Evolutionary conservation across 768 basidiomycete genomes (phyloP).

Genomic region (Sarcomyxa edulis): DNA sequence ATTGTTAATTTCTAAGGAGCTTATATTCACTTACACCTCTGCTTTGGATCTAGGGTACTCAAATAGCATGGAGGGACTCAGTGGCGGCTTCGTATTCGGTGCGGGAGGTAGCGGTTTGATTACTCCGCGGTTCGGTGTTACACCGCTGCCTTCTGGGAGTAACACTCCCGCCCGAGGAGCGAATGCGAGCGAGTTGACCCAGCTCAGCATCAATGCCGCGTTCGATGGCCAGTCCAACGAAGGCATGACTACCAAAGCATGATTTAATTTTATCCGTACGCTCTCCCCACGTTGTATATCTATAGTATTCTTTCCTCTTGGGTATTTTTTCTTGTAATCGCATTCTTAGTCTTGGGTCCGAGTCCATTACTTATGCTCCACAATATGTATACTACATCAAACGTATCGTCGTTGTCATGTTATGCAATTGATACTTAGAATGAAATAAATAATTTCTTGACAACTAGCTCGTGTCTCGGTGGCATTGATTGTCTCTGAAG

Average conservation of each 20-base stretch:
- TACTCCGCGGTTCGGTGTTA: slow-evolving; percentile 61
- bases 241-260: slow-evolving; percentile 13
- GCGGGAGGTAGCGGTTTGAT: slow-evolving; percentile 80
- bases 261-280: too few species aligned
- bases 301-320: slow-evolving; percentile 2
- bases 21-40: slow-evolving; percentile 1
- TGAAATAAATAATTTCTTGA: too few species aligned
- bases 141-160: slow-evolving; percentile 54
- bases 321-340: slow-evolving; percentile 5
- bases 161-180: slow-evolving; percentile 36
- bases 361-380: too few species aligned
- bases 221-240: slow-evolving; percentile 30
- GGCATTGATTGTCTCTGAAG: too few species aligned
- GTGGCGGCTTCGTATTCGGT: slow-evolving; percentile 83
- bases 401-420: too few species aligned
- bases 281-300: slow-evolving; percentile 4
- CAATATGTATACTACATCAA: too few species aligned
- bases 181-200: slow-evolving; percentile 27
- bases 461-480: too few species aligned
- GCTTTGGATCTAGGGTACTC: slow-evolving; percentile 52
- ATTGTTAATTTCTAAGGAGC: too few species aligned
- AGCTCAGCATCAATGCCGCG: slow-evolving; percentile 42
- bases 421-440: too few species aligned
- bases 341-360: too few species aligned
- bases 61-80: slow-evolving; percentile 75